Conservation (phyloP, 305 asterid genomes). For the Solanum chacoense region DNA sequence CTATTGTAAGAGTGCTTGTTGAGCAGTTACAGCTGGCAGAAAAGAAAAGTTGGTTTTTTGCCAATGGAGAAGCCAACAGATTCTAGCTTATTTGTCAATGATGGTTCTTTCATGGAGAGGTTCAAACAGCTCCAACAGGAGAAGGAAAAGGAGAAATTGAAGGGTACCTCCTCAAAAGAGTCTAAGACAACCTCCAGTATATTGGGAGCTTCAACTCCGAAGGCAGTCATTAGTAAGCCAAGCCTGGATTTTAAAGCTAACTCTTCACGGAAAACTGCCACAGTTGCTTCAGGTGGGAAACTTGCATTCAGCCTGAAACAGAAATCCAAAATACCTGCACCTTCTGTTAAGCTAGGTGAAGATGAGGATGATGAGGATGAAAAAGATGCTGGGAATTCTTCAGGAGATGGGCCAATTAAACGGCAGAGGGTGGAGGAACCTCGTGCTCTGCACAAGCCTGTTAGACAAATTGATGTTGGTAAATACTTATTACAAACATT, state of each 20-base stretch:
- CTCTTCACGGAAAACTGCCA: constrained; percentile 25
- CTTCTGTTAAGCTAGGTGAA: constrained; percentile 60
- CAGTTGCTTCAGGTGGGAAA: constrained; percentile 53
- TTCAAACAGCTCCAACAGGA: constrained; percentile 77
- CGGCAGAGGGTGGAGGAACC: constrained; percentile 44
- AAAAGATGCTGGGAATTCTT: constrained; percentile 38
- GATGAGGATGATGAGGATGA: constrained; percentile 69
- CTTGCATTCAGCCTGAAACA: constrained; percentile 89
- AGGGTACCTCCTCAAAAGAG: constrained; percentile 23
- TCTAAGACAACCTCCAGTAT: constrained; percentile 21
- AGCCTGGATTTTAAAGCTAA: constrained; percentile 26
- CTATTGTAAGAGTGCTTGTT: constrained; percentile 44
- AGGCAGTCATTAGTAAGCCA: constrained; percentile 38
- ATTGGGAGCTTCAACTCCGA: constrained; percentile 36
- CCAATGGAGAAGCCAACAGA: constrained; percentile 55
- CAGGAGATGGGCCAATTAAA: constrained; percentile 41
- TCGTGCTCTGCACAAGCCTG: constrained; percentile 29
- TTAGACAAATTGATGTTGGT: constrained; percentile 52
- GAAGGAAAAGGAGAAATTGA: constrained; percentile 37
- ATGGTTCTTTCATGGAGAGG: constrained; percentile 92
- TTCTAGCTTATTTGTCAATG: constrained; percentile 63
- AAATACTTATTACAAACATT: constrained; percentile 30
- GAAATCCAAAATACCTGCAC: constrained; percentile 59
- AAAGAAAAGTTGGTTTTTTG: constrained; percentile 18
- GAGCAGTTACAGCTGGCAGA: constrained; percentile 36